These are phyloP conservation scores for Cymodocea nodosa DNA, from an alignment of 116 monocot genomes.

Conservation along the genomic window DNA sequence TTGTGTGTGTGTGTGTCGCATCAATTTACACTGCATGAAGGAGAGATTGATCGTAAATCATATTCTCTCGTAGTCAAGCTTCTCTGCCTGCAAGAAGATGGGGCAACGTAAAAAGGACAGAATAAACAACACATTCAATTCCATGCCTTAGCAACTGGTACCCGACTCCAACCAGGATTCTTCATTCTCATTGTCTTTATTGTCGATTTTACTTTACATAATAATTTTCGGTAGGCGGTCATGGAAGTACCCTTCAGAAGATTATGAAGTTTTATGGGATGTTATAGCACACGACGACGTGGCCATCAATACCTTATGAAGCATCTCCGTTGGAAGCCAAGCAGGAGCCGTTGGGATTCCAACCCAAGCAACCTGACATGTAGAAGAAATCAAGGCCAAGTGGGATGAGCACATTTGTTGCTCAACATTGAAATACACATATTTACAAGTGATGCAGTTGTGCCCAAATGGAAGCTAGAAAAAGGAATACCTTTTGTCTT, in stretches of 20 bases:
- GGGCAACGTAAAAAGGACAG: neutral
- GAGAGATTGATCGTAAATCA: constrained; percentile 4
- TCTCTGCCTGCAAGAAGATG: constrained; percentile 21
- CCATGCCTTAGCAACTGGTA: too few species aligned
- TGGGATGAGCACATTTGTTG: neutral
- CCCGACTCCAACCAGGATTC: too few species aligned
- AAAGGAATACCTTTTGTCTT: too few species aligned
- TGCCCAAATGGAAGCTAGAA: too few species aligned
- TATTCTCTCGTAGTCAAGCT: constrained; percentile 35
- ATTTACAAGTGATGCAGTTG: too few species aligned
- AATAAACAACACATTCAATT: too few species aligned
- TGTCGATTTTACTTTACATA: neutral
- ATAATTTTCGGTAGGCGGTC: neutral
- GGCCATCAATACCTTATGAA: constrained; percentile 50
- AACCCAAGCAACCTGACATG: constrained; percentile 82
- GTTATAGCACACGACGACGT: neutral
- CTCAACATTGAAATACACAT: too few species aligned
- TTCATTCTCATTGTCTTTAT: too few species aligned
- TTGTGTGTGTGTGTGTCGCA: too few species aligned
- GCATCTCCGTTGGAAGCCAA: constrained; percentile 92
- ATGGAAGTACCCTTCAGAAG: too few species aligned
- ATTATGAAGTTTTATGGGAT: neutral
- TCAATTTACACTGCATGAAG: too few species aligned
- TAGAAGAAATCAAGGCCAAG: neutral
- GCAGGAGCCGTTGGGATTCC: constrained; percentile 92